Evolutionary conservation across 148 eudicot genomes (phyloP).

Genomic region (Rhododendron henanense): DNA sequence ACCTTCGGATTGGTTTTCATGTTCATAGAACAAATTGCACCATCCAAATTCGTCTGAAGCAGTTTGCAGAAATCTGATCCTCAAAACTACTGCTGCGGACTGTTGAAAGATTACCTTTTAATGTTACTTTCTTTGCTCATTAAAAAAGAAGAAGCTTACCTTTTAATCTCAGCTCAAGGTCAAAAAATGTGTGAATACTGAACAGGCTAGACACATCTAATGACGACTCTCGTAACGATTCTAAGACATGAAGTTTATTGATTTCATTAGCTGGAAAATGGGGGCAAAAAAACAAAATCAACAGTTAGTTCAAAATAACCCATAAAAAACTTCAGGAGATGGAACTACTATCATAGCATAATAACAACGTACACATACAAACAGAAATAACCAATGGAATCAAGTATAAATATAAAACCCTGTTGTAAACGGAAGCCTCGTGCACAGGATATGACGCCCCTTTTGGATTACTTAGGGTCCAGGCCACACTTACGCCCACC

Average conservation of each 20-base stretch:
- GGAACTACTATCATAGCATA: background rate
- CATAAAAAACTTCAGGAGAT: background rate
- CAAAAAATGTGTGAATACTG: background rate
- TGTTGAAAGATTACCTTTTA: background rate
- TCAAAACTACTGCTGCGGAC: background rate
- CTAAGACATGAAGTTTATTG: background rate
- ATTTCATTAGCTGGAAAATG: conserved; percentile 8
- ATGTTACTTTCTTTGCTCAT: background rate
- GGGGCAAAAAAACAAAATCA: background rate
- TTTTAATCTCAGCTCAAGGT: background rate
- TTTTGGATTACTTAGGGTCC: background rate
- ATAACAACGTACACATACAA: background rate
- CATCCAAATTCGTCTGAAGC: background rate
- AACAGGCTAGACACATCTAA: background rate
- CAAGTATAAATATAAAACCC: background rate
- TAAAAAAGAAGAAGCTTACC: background rate
- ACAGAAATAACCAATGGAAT: background rate
- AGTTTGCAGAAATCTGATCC: conserved; percentile 7
- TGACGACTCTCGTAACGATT: background rate
- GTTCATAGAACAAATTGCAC: background rate
- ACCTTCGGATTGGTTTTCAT: background rate
- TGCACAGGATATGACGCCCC: background rate
- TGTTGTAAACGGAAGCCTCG: background rate
- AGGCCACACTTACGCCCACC: background rate
- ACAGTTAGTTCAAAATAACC: background rate